These are phyloP conservation scores for Parsonsia alboflavescens DNA, from an alignment of 257 asterid genomes.

Conservation along the genomic window DNA sequence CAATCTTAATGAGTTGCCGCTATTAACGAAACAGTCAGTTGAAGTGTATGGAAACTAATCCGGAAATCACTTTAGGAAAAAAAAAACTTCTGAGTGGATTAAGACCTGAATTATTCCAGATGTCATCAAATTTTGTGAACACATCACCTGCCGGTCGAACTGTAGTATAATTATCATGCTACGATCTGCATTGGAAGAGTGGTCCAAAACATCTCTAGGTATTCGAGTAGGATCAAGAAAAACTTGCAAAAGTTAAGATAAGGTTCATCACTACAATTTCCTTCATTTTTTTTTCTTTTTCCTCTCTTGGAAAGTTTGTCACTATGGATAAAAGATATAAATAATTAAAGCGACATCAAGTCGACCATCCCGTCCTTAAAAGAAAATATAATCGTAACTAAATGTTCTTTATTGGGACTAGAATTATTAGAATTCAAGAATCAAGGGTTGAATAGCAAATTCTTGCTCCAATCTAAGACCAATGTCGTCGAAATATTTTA, in stretches of 20 bases:
- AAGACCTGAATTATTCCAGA: background rate
- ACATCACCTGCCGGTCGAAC: background rate
- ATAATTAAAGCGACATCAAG: too few relatives aligned
- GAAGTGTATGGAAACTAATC: too few relatives aligned
- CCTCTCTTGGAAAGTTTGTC: background rate
- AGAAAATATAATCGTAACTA: too few relatives aligned
- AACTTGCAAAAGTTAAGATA: conserved; percentile 1
- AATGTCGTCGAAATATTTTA: too few relatives aligned
- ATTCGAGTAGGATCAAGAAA: background rate
- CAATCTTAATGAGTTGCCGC: too few relatives aligned
- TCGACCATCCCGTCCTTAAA: too few relatives aligned
- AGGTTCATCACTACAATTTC: conserved; percentile 4
- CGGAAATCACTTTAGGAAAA: too few relatives aligned
- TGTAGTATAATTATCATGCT: background rate
- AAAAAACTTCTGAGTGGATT: background rate
- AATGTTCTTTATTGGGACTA: too few relatives aligned
- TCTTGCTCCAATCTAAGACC: too few relatives aligned
- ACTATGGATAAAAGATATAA: background rate
- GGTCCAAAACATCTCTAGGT: conserved; percentile 1
- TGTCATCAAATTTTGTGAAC: background rate
- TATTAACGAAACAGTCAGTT: too few relatives aligned
- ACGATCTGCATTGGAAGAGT: background rate
- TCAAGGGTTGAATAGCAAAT: too few relatives aligned
- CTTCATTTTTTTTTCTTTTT: background rate
- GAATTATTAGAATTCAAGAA: too few relatives aligned